Conservation (phyloP, 2,329 filamentous ascomycete species). For the Hypoxylon sp. region DNA sequence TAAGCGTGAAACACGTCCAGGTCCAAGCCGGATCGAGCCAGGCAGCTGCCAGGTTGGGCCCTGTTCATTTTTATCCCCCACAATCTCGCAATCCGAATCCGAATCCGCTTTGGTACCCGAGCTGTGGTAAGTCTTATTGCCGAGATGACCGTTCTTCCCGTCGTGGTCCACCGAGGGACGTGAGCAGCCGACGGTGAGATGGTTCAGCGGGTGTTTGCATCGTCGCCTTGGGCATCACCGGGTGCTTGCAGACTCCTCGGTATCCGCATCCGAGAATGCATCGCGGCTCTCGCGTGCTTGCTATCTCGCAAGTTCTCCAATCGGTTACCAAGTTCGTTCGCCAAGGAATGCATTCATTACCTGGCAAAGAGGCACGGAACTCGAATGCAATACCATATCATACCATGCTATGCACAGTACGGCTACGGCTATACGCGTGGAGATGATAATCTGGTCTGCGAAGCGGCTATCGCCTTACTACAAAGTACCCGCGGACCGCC, state of each 20-base stretch:
- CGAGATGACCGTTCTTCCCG: background rate
- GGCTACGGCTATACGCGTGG: too few relatives aligned
- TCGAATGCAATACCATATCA: too few relatives aligned
- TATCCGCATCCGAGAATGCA: slow-evolving; percentile 27
- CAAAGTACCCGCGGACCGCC: too few relatives aligned
- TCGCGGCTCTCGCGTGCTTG: slow-evolving; percentile 1
- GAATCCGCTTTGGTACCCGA: too few relatives aligned
- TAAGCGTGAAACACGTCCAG: slow-evolving; percentile 22
- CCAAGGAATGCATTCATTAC: too few relatives aligned
- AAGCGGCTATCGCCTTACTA: too few relatives aligned
- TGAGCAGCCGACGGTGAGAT: background rate
- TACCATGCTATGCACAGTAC: too few relatives aligned
- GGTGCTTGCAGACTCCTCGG: slow-evolving; percentile 18
- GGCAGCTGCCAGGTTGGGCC: background rate
- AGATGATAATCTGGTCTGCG: too few relatives aligned
- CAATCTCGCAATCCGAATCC: slow-evolving; percentile 15
- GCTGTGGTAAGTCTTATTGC: too few relatives aligned
- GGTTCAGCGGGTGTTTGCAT: slow-evolving; percentile 22
- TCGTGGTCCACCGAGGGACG: background rate
- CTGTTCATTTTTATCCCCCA: slow-evolving; percentile 11
- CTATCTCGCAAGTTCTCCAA: background rate
- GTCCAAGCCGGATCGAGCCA: too few relatives aligned
- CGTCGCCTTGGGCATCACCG: slow-evolving; percentile 9
- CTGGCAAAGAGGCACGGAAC: too few relatives aligned
- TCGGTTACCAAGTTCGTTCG: too few relatives aligned